Conservation (phyloP, 225 moss, liverwort and hornwort species). For the Polytrichum formosum region DNA sequence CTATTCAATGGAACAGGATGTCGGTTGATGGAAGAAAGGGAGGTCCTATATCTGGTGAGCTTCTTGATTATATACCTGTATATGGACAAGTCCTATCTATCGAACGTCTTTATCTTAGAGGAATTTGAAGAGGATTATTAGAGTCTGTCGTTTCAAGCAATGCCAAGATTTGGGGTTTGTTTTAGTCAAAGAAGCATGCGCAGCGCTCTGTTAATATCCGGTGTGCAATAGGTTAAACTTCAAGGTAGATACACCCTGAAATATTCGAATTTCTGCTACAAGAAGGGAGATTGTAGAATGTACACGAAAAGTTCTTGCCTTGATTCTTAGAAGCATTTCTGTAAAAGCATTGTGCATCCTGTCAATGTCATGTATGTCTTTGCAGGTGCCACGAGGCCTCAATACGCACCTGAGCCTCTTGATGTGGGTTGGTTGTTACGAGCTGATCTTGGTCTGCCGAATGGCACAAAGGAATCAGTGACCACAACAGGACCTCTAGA, state of each 20-base stretch:
- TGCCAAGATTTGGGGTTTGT: not conserved
- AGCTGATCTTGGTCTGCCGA: constrained; percentile 61
- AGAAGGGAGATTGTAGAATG: too few species aligned
- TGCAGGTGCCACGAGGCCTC: constrained; percentile 84
- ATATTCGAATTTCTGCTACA: too few species aligned
- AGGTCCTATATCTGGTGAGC: constrained; percentile 76
- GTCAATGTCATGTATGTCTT: not conserved
- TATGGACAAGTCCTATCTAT: not conserved
- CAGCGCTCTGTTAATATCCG: not conserved
- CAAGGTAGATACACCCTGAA: too few species aligned
- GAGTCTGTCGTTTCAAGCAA: too few species aligned
- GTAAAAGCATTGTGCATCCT: too few species aligned
- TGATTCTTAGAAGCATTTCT: too few species aligned
- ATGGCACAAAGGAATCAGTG: constrained; percentile 64
- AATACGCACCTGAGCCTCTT: constrained; percentile 94
- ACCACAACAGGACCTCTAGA: constrained; percentile 74
- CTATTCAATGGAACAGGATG: constrained; percentile 82
- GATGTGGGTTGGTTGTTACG: constrained; percentile 82
- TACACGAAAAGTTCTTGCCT: too few species aligned
- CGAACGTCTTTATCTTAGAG: constrained; percentile 1
- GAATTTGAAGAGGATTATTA: too few species aligned
- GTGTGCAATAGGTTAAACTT: too few species aligned
- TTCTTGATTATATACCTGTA: not conserved
- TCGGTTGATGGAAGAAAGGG: constrained; percentile 64
- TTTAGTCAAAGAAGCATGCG: not conserved